A percentile compares a stretch with the other conserved stretches of the same genome.
phyloP scores from a whole-genome alignment of 2,329 filamentous ascomycete genomes.

The Gaeumannomyces sp. region DNA sequence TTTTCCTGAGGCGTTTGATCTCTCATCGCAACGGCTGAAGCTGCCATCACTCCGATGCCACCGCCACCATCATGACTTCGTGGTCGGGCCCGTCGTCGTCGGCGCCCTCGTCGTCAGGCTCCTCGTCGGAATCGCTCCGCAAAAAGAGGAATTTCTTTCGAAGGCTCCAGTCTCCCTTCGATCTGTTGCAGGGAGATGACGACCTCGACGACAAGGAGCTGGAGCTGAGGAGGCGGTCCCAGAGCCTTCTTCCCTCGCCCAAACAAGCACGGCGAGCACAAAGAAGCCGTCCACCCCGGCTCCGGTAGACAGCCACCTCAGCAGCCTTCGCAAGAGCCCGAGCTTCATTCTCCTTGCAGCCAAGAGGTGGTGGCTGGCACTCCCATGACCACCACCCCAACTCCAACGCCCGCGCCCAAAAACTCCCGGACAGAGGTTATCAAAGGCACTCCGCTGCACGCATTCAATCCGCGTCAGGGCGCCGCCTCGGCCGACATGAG shows the following conservation, averaged over 20 bases:
- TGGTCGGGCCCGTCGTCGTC: not conserved
- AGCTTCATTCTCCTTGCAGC: not conserved
- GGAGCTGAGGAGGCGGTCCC: conserved; percentile 26
- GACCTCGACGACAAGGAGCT: conserved; percentile 25
- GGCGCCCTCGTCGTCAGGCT: not conserved
- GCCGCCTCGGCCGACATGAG: conserved; percentile 10
- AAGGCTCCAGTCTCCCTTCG: not conserved
- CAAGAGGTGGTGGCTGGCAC: not conserved
- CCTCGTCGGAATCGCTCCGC: not conserved
- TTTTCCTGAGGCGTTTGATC: not conserved
- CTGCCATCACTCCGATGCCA: not conserved
- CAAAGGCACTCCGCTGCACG: conserved; percentile 17
- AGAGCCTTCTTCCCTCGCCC: conserved; percentile 18
- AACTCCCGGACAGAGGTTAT: conserved; percentile 14
- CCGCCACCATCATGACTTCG: not conserved
- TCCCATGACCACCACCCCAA: too few species aligned
- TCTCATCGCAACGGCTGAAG: not conserved
- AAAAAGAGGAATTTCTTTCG: not conserved
- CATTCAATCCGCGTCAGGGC: conserved; percentile 9
- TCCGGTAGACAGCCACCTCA: too few species aligned
- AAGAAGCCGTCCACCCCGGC: not conserved
- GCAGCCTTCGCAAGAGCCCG: not conserved
- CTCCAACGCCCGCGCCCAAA: too few species aligned
- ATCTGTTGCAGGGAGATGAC: conserved; percentile 16
- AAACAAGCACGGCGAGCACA: conserved; percentile 8